Evolutionary conservation across 805 yeast species (phyloP).

Genomic region (Ogataea pignaliae): DNA sequence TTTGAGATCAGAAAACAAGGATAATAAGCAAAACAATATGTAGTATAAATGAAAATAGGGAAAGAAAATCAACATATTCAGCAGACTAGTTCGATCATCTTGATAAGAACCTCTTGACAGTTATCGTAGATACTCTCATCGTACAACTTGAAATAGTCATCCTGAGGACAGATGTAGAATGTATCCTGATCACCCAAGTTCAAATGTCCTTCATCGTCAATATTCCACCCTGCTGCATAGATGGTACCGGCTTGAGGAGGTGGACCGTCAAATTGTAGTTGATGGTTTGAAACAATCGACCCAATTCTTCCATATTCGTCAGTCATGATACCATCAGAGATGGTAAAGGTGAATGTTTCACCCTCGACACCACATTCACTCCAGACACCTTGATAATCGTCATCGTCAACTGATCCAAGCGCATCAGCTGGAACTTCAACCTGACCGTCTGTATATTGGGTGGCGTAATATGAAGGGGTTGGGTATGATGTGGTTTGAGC

Average conservation of each 20-base stretch:
- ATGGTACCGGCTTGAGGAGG: constrained; percentile 36
- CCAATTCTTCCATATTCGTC: constrained; percentile 42
- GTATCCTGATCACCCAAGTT: constrained; percentile 38
- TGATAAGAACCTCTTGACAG: constrained; percentile 35
- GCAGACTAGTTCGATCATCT: constrained; percentile 32
- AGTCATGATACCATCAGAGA: constrained; percentile 33
- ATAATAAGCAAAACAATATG: too few relatives aligned
- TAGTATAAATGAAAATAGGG: too few relatives aligned
- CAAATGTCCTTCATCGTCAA: constrained; percentile 34
- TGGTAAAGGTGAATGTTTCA: constrained; percentile 33
- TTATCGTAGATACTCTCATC: constrained; percentile 34
- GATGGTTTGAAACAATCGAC: constrained; percentile 47
- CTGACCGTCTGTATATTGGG: constrained; percentile 1
- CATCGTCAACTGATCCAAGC: constrained; percentile 2
- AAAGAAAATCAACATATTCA: too few relatives aligned
- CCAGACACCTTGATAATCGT: constrained; percentile 8
- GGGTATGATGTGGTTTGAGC: constrained; percentile 30
- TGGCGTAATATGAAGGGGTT: neutral
- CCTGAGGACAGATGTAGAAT: constrained; percentile 43
- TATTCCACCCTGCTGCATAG: constrained; percentile 39
- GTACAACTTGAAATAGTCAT: constrained; percentile 44
- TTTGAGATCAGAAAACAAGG: too few relatives aligned
- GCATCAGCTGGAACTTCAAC: constrained; percentile 1
- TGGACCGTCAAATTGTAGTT: constrained; percentile 50
- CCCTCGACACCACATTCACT: constrained; percentile 24